Base-by-base conservation (phyloP, 1,284 basidiomycete genomes). In the Termitomyces sp. region DNA sequence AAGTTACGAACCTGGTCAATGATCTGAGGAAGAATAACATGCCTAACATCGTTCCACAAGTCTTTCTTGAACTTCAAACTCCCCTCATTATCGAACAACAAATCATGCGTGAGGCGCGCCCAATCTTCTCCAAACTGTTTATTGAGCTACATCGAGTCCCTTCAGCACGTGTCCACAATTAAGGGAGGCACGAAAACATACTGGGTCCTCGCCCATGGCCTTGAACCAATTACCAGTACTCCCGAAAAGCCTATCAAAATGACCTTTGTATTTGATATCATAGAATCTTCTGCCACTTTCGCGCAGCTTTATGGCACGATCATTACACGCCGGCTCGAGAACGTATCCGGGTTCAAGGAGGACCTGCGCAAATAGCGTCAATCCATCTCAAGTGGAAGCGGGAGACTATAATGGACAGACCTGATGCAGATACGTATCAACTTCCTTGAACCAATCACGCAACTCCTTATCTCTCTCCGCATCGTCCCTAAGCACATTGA, bases 331-430 rank as follows among this genome's bases (percentile, higher is more conserved):
- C 2, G 91, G 86, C 62, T 93, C 87, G 55, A 98, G 80, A 53
- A 98, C 82, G 67, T 86, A 99, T 30, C 95, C 95, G 0, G 92
- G 82, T 66, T 96, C 90, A 58, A 96, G 80, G 8, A 98, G 78
- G 26, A 86, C 74, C 79, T 85, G 62, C 61, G 30, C 41, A 4
- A 6, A 30, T 5, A 3, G 5, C 5, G 0, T 21, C 24, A 31
- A 5, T 28, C 17, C 0, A 33, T 6, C 13, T 1, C 5, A 30
- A 5, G 7, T 38, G 3, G 7, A 26, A 2, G 4, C 3, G 17
- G 30, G 12, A 17, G 13, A 9, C 24, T 1, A 6, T 10, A 28
- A 8, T 30, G n/a, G 15, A 66, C 75, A 3, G 17, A 85, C 84
- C 70, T 81, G 84, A 66, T 85, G 85, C 19, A 84, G 65, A 68